Conservation (phyloP, 345 rosid species). For the Hibiscus tridactylites region DNA sequence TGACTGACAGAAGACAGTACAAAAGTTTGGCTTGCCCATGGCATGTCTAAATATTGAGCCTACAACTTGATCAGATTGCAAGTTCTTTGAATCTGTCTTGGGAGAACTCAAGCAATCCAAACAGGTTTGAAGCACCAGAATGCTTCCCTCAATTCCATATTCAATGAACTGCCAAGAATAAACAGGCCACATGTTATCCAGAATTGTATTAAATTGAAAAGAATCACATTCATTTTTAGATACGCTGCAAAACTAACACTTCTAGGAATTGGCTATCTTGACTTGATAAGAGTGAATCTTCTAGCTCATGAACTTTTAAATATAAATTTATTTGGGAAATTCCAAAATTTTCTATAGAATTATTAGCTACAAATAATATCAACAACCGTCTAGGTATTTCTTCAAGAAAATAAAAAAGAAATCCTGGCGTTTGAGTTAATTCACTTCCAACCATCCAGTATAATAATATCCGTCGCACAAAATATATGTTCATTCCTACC, state of each 20-base stretch:
- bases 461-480: too few species aligned
- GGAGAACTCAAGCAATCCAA: constrained; percentile 43
- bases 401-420: too few species aligned
- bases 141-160: constrained; percentile 51
- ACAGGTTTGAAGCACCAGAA: constrained; percentile 53
- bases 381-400: too few species aligned
- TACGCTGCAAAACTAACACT: background rate
- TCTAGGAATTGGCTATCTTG: background rate
- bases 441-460: too few species aligned
- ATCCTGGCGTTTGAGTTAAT: too few species aligned
- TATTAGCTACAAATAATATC: background rate
- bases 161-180: constrained; percentile 46
- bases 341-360: background rate
- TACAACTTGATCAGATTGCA: constrained; percentile 38
- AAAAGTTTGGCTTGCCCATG: constrained; percentile 49
- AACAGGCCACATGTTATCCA: background rate
- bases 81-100: constrained; percentile 30
- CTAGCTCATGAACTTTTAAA: background rate
- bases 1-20: constrained; percentile 54
- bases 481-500: too few species aligned
- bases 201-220: background rate
- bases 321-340: background rate
- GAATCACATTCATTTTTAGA: background rate
- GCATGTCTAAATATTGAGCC: constrained; percentile 42
- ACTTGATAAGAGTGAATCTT: background rate